Evolutionary conservation across 768 basidiomycete genomes (phyloP).

Genomic region (Auricularia heimuer): DNA sequence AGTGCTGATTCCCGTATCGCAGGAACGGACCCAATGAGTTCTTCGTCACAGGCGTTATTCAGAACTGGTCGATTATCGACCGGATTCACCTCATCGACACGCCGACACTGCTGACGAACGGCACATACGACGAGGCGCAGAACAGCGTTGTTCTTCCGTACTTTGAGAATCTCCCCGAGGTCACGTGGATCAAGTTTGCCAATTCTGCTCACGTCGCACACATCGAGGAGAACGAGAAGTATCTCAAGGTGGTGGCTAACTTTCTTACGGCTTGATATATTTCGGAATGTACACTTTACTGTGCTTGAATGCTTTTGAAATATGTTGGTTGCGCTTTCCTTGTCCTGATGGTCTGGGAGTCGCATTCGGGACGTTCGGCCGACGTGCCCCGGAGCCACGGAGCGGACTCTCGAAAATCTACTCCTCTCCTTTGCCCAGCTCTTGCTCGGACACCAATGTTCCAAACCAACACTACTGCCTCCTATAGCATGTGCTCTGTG

Average conservation of each 20-base stretch:
- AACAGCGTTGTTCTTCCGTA: conserved; percentile 29
- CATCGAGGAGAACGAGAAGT: conserved; percentile 33
- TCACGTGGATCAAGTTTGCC: conserved; percentile 36
- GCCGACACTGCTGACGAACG: conserved; percentile 31
- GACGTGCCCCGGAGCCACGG: too few species aligned
- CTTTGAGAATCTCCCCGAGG: conserved; percentile 28
- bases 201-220: conserved; percentile 36
- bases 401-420: too few species aligned
- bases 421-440: too few species aligned
- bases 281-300: too few species aligned
- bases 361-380: too few species aligned
- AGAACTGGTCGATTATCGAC: conserved; percentile 38
- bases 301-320: too few species aligned
- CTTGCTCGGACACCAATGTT: too few species aligned
- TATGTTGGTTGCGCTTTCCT: too few species aligned
- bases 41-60: conserved; percentile 30
- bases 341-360: too few species aligned
- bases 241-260: conserved; percentile 26
- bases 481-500: too few species aligned
- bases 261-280: conserved; percentile 17
- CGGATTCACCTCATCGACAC: conserved; percentile 30
- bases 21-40: conserved; percentile 30
- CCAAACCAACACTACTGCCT: too few species aligned
- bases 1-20: not conserved
- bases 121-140: conserved; percentile 30